A percentile compares a stretch with the other conserved stretches of the same genome.
Evolutionary conservation across 169 alveolate genomes (phyloP).

Genomic region (Eimeria zaria): DNA sequence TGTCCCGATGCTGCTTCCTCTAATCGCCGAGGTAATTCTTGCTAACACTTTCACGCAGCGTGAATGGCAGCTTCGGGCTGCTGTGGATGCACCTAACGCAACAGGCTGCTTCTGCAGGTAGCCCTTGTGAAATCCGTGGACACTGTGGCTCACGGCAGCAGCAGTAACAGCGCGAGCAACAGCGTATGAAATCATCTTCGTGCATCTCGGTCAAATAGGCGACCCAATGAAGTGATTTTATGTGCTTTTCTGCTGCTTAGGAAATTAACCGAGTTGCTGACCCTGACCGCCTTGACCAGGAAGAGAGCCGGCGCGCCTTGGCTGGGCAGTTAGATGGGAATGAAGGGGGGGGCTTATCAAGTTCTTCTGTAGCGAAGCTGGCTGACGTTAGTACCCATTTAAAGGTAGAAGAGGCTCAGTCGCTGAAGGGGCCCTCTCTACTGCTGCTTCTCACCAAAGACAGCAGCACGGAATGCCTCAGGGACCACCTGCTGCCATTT

Average conservation of each 20-base stretch:
- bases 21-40: slow-evolving; percentile 62
- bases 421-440: slow-evolving; percentile 76
- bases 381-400: slow-evolving; percentile 31
- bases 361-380: slow-evolving; percentile 9
- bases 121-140: neutral
- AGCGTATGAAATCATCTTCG: too few species aligned
- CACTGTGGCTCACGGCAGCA: too few species aligned
- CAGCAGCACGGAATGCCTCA: slow-evolving; percentile 30
- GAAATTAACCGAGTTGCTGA: slow-evolving; percentile 74
- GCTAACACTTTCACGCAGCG: neutral
- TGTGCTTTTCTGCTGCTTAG: neutral
- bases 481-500: slow-evolving; percentile 33
- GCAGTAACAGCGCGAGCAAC: too few species aligned
- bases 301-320: slow-evolving; percentile 30
- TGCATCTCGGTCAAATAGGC: too few species aligned
- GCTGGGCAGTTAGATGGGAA: slow-evolving; percentile 27
- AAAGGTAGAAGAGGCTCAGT: slow-evolving; percentile 77
- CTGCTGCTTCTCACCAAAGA: slow-evolving; percentile 51
- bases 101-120: neutral
- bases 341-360: neutral
- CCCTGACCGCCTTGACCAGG: slow-evolving; percentile 68
- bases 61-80: neutral
- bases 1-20: slow-evolving; percentile 74
- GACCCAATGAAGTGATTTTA: neutral
- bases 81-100: neutral